Evolutionary conservation across 148 eudicot genomes (phyloP).

Genomic region (Linanthus parryae): DNA sequence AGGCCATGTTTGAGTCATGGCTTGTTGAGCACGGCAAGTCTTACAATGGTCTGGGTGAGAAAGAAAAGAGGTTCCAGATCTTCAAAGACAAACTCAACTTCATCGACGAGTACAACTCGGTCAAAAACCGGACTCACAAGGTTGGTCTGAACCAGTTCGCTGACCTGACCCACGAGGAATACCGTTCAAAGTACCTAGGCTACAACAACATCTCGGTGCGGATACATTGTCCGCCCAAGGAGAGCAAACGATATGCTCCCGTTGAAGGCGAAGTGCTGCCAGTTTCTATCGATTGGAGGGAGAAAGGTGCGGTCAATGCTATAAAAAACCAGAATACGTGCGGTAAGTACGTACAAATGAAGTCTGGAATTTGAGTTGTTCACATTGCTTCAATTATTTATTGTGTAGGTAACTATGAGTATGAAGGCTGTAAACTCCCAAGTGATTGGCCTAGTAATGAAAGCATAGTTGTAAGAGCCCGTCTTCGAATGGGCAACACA

Average conservation of each 20-base stretch:
- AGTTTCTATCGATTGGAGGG: slow-evolving; percentile 70
- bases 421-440: no score
- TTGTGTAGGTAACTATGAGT: no score
- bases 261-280: slow-evolving; percentile 50
- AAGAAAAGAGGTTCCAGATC: slow-evolving; percentile 42
- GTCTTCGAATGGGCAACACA: no score
- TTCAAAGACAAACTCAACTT: slow-evolving; percentile 73
- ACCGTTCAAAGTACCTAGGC: slow-evolving; percentile 55
- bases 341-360: no score
- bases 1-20: slow-evolving; percentile 53
- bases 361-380: no score
- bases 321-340: slow-evolving; percentile 80
- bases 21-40: slow-evolving; percentile 55
- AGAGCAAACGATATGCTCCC: slow-evolving; percentile 46
- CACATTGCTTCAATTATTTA: no score
- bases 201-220: slow-evolving; percentile 34
- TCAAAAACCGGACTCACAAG: slow-evolving; percentile 35
- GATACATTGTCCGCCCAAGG: slow-evolving; percentile 26
- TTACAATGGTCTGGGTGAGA: slow-evolving; percentile 51
- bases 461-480: no score
- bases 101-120: slow-evolving; percentile 60
- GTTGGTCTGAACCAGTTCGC: slow-evolving; percentile 80
- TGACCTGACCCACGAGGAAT: slow-evolving; percentile 77
- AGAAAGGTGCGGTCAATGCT: slow-evolving; percentile 63
- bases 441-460: no score